phyloP scores from a whole-genome alignment of 2,329 filamentous ascomycete genomes.

The Nannizziopsis barbatae region DNA sequence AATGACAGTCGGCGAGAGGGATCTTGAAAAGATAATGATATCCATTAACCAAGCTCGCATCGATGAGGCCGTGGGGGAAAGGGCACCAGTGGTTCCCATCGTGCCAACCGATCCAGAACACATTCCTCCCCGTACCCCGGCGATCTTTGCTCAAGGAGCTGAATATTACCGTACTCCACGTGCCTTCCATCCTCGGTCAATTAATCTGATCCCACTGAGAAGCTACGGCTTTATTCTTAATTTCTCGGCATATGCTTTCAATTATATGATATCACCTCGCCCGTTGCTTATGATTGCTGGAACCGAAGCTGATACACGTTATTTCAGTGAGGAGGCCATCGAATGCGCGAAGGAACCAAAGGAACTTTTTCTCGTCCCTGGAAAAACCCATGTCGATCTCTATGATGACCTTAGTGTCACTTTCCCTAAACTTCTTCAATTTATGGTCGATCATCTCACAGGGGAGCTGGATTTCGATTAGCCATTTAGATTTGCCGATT shows the following conservation, averaged over 20 bases:
- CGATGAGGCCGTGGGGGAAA: background rate
- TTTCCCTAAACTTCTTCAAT: slow-evolving; percentile 14
- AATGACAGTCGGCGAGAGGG: background rate
- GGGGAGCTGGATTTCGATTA: too few relatives aligned
- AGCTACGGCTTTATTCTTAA: slow-evolving; percentile 20
- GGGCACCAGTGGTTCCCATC: background rate
- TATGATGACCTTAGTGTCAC: slow-evolving; percentile 23
- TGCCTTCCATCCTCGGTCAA: slow-evolving; percentile 17
- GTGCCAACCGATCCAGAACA: background rate
- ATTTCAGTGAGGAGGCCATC: slow-evolving; percentile 8
- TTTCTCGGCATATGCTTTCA: slow-evolving; percentile 21
- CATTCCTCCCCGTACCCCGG: background rate
- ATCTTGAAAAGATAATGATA: background rate
- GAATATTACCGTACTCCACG: slow-evolving; percentile 21
- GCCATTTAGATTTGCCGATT: too few relatives aligned
- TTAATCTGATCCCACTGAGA: slow-evolving; percentile 16
- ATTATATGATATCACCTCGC: slow-evolving; percentile 18
- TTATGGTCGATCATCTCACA: slow-evolving; percentile 9
- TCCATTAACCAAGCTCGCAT: background rate
- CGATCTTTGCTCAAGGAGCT: background rate
- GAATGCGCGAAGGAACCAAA: slow-evolving; percentile 21
- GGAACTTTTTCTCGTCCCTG: slow-evolving; percentile 22
- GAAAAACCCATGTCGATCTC: slow-evolving; percentile 23
- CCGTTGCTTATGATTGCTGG: slow-evolving; percentile 17
- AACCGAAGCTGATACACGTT: slow-evolving; percentile 1